Evolutionary conservation across 352 stramenopile genomes (phyloP).

Genomic region (Globisporangium uncinulatum): DNA sequence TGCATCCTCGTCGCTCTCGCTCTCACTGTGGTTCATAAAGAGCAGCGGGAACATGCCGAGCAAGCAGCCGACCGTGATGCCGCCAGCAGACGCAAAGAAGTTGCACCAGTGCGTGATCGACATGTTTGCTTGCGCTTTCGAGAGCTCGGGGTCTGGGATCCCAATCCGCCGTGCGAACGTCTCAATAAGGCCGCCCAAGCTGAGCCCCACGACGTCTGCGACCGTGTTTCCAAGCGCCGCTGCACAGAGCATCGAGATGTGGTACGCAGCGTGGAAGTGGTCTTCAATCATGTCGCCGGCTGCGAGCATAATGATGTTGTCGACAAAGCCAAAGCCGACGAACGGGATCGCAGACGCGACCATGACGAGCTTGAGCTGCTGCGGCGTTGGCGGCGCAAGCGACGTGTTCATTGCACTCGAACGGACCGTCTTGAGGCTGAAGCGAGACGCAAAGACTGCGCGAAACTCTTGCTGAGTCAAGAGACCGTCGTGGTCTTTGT

Average conservation of each 20-base stretch:
- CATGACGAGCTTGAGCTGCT: conserved; percentile 75
- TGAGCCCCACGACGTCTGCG: conserved; percentile 90
- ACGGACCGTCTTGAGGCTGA: conserved; percentile 47
- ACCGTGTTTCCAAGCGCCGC: conserved; percentile 94
- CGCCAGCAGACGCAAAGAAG: conserved; percentile 70
- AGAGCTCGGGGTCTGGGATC: conserved; percentile 70
- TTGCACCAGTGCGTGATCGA: conserved; percentile 67
- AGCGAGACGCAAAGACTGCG: conserved; percentile 56
- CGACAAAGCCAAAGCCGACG: conserved; percentile 78
- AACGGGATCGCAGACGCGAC: conserved; percentile 76
- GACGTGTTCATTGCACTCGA: conserved; percentile 28
- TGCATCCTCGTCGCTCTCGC: conserved; percentile 48
- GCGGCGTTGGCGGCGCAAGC: conserved; percentile 34
- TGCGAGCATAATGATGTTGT: conserved; percentile 85
- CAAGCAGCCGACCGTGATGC: conserved; percentile 86
- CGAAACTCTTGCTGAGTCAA: conserved; percentile 65
- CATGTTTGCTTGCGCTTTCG: conserved; percentile 73
- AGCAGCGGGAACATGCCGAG: conserved; percentile 89
- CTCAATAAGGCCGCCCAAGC: conserved; percentile 90
- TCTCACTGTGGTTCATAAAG: conserved; percentile 64
- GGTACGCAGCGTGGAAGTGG: conserved; percentile 90
- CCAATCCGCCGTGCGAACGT: conserved; percentile 56
- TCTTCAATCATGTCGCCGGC: conserved; percentile 95
- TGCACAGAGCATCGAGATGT: conserved; percentile 94
- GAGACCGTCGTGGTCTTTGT: conserved; percentile 64